Evolutionary conservation across 2,329 filamentous ascomycete species (phyloP).

Genomic region (Tympanopsis confertula): DNA sequence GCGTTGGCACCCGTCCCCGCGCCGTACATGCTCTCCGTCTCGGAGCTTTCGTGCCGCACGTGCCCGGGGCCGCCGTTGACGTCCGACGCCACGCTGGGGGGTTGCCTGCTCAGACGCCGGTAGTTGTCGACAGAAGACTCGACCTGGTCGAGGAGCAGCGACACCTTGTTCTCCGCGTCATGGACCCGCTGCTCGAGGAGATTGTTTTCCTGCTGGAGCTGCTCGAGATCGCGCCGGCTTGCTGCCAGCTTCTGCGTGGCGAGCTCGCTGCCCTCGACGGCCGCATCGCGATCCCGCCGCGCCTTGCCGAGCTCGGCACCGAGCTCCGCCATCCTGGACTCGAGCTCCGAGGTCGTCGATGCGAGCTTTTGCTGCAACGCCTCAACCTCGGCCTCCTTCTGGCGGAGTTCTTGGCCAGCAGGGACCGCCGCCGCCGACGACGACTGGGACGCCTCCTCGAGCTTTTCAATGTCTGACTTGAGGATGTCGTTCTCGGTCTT

Average conservation of each 20-base stretch:
- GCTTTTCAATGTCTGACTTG: slow-evolving; percentile 64
- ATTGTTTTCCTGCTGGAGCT: slow-evolving; percentile 71
- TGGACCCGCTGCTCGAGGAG: slow-evolving; percentile 71
- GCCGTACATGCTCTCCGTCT: slow-evolving; percentile 51
- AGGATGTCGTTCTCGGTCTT: slow-evolving; percentile 77
- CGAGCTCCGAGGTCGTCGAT: slow-evolving; percentile 53
- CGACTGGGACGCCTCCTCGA: slow-evolving; percentile 39
- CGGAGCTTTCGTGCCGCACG: slow-evolving; percentile 41
- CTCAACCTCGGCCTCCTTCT: slow-evolving; percentile 60
- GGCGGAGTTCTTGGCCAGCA: slow-evolving; percentile 53
- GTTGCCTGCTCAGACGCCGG: slow-evolving; percentile 61
- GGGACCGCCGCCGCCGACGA: slow-evolving; percentile 17
- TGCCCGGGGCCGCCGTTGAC: slow-evolving; percentile 30
- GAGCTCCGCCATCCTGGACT: slow-evolving; percentile 58
- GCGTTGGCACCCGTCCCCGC: slow-evolving; percentile 27
- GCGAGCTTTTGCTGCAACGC: slow-evolving; percentile 59
- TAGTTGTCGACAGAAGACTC: slow-evolving; percentile 94
- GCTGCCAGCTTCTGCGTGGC: slow-evolving; percentile 42
- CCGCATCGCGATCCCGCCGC: slow-evolving; percentile 55
- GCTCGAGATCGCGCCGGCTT: slow-evolving; percentile 60
- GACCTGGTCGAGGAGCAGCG: slow-evolving; percentile 84
- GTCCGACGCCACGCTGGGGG: slow-evolving; percentile 38
- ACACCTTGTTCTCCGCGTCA: slow-evolving; percentile 88
- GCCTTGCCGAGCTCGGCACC: slow-evolving; percentile 57
- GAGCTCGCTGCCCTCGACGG: slow-evolving; percentile 42